Evolutionary conservation across 164 flowering plant species (phyloP), one percentile per base, ranked within the genome.

Genomic region (Tetracentron sinense): DNA sequence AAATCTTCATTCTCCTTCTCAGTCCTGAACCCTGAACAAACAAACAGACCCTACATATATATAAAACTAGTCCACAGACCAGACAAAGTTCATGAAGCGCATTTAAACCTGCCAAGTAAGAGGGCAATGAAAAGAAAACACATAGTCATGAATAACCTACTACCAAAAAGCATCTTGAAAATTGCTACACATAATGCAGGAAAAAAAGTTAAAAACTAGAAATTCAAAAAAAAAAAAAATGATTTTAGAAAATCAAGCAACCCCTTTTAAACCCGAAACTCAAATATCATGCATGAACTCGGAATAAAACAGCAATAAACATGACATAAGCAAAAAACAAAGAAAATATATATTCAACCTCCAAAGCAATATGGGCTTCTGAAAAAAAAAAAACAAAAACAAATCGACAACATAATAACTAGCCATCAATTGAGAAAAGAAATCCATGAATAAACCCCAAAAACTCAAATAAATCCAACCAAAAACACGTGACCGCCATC

Each of bases 1-100:
- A 89, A 22, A 28, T 57, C 79, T 79, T 81, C 92, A 85, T 86
- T 53, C 5, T 48, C 60, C 54, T 52, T 30, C 12, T 28, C 29
- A 10, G 38, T 19, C 52, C 42, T 11, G 25, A 21, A 46, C 25
- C 62, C 72, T 69, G 55, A 20, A 46, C 51, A 33, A 20, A 23
- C 27, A 11, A 33, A 30, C 6, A 50, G 42, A 25, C 63, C 28
- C 7, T 20, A 27, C 7, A 20, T 7, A 1, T 55, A 47, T 7
- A 50, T 7, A 54, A 46, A 56, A 44, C 25, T 46, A 35, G 28
- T 56, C 56, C 27, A 47, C 30, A 61, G 48, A 42, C 49, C 28
- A 23, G 44, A 19, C 38, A 35, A 55, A 29, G 28, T 35, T 44
- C 11, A 58, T 27, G 58, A 42, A 58, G 1, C 30, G 4, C 59